Base-by-base conservation (phyloP, 1,284 basidiomycete genomes). In the Austroboletus novae-zelandiae region DNA sequence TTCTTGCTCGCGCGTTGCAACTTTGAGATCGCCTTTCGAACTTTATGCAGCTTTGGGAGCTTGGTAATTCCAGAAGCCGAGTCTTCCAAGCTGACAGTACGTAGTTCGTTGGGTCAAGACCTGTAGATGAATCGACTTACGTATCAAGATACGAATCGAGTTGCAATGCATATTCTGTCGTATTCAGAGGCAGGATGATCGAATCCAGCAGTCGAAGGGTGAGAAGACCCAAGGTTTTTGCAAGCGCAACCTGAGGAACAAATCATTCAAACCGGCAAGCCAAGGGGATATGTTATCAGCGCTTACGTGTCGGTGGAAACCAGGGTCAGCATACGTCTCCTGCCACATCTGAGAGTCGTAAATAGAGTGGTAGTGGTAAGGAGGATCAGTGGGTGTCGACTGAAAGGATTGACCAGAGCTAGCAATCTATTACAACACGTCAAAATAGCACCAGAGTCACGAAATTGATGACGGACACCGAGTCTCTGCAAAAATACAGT, bases 321-420 rank as follows among this genome's bases (percentile, higher is more conserved):
- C 83, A 15, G 86, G 84, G 66, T 94, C 91, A 32, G 78, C 88
- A 61, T 83, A 94, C 27, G 74, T 68, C 59, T 87, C 82, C 68
- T 89, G 84, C 85, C 86, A 94, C 45, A 73, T 71, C 59, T 85
- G 79, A 27, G 78, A 81, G 67, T 94, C 92, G 65, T 89, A 94
- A 54, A 91, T 80, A n/a, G 86, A 88, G 61, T 89, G 85, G 61
- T 90, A 91, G 64, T 91, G 89, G 62, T 91, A 91, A 6, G 80
- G 77, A 6, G 91, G 77, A 62, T 90, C 87, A 41, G 68, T 68
- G 1, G 66, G 68, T 5, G 67, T 69, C 40, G 51, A 52, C 10
- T 49, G 54, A 54, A 77, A 79, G 1, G 64, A 65, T 45, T 72
- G 64, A 53, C 75, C 70, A 17, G 63, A 59, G 46, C 71, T 70